These are phyloP conservation scores for Phyllostachys edulis DNA, from an alignment of 176 grass and related monocot genomes.

Conservation along the genomic window DNA sequence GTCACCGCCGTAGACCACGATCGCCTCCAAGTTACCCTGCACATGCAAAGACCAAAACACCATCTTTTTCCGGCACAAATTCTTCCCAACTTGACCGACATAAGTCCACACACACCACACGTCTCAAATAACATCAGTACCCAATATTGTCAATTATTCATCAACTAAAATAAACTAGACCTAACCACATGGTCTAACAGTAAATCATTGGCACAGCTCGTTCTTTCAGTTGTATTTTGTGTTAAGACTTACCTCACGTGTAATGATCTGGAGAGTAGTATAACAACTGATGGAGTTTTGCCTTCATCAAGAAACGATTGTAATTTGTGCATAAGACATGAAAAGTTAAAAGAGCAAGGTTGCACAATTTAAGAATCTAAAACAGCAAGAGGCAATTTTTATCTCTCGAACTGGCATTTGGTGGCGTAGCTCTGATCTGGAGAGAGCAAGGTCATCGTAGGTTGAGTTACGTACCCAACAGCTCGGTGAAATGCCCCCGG, in stretches of 20 bases:
- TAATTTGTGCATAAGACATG: not conserved
- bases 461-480: too few relatives aligned
- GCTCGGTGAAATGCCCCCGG: too few relatives aligned
- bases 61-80: too few relatives aligned
- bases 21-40: too few relatives aligned
- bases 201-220: conserved; percentile 1
- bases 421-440: not conserved
- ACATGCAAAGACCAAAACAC: too few relatives aligned
- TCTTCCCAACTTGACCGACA: too few relatives aligned
- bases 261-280: not conserved
- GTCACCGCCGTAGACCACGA: too few relatives aligned
- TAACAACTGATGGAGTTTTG: not conserved
- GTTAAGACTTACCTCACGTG: not conserved
- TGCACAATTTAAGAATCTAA: not conserved
- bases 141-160: too few relatives aligned
- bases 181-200: too few relatives aligned
- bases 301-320: not conserved
- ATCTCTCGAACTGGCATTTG: not conserved
- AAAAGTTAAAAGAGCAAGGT: not conserved
- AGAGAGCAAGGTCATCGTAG: not conserved
- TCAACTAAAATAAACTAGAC: too few relatives aligned
- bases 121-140: too few relatives aligned
- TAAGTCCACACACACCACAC: too few relatives aligned
- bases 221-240: conserved; percentile 15
- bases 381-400: not conserved